Evolutionary conservation across 2,329 filamentous ascomycete genomes (phyloP).

Genomic region (Fusarium cyanostomum): DNA sequence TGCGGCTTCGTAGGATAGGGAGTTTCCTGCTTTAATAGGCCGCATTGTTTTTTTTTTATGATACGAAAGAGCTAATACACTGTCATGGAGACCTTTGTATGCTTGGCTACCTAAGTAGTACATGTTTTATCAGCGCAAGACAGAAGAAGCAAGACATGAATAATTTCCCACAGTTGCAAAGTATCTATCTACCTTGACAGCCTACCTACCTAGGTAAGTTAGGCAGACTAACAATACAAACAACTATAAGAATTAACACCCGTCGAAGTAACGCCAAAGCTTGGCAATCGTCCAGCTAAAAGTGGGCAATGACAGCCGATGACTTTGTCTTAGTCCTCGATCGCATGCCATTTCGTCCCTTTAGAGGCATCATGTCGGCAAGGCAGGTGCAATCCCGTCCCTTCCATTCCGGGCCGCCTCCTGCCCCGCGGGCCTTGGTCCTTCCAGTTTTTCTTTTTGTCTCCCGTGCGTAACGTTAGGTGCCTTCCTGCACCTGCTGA

Average conservation of each 20-base stretch:
- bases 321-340: conserved; percentile 14
- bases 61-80: not conserved
- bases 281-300: not conserved
- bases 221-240: too few relatives aligned
- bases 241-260: conserved; percentile 4
- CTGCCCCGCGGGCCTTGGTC: conserved; percentile 15
- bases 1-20: not conserved
- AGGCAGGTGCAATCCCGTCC: conserved; percentile 17
- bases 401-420: conserved; percentile 2
- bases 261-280: not conserved
- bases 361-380: conserved; percentile 6
- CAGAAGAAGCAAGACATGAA: not conserved
- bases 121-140: not conserved
- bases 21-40: not conserved
- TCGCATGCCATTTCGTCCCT: conserved; percentile 15
- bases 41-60: not conserved
- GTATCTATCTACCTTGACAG: too few relatives aligned
- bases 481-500: conserved; percentile 22
- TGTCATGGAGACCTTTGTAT: not conserved
- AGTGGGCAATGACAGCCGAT: not conserved
- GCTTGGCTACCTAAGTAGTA: not conserved
- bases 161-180: not conserved
- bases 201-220: too few relatives aligned
- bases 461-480: conserved; percentile 21
- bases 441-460: conserved; percentile 14